Base-by-base conservation (phyloP, 805 yeast species). In the Huiozyma sinensis region DNA sequence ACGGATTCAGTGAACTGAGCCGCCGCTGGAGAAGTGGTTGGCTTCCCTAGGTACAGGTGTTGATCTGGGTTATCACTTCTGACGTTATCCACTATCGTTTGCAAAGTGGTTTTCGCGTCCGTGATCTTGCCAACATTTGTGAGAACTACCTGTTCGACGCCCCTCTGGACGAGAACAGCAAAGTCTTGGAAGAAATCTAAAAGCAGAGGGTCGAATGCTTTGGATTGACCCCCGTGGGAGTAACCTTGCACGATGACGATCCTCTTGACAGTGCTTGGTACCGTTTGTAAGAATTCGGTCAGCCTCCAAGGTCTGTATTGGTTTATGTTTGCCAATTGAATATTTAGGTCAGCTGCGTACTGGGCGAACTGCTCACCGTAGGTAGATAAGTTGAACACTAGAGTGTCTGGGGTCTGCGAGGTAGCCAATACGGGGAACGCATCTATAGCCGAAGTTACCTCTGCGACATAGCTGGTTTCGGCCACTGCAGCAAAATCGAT, bases 281-380 rank as follows among this genome's bases (percentile, higher is more conserved):
- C 60, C 2, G 66, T 54, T 1, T 65, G 51, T 41, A 76, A 65
- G 29, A 86, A 66, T 11, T 68, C 60, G n/a, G 67, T 59, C 41
- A 79, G 68, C 47, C 72, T 65, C 68, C 88, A 83, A 3, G 96
- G 95, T 55, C 86, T 76, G 67, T 82, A 83, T 31, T 76, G 75
- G 36, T 81, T 76, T 39, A 85, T 68, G 7, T 76, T 65, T 38
- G 83, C 63, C 30, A 50, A 46, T 24, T 12, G 36, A n/a, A 36
- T 36, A 12, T 37, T 28, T n/a, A 37, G 33, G 50, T 47, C 9
- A 54, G 49, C 12, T 62, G 58, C 28, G 66, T 54, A n/a, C 71
- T 61, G 50, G 5, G 71, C 54, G 39, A 81, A 65, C 11, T 67
- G 68, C 4, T 66, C 62, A 24, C 65, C 66, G 38, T 76, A 69